Evolutionary conservation across 306 rosid genomes (phyloP), one percentile per base, ranked within the genome.

Genomic region (Vigna angularis): DNA sequence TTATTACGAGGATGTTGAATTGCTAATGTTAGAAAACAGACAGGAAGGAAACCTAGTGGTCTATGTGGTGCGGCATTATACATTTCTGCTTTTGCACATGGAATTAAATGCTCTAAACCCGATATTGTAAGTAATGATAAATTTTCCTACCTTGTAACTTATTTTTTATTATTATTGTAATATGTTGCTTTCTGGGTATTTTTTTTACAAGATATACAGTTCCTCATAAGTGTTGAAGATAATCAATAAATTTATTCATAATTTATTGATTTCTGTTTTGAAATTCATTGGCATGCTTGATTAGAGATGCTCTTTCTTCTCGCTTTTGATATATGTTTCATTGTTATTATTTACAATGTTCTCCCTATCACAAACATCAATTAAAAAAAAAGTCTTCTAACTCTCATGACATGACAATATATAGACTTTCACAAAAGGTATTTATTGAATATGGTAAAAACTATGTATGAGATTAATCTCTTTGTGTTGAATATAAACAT

Each of bases 1-100:
- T 22, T 16, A 26, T 65, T 30, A 57, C 52, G 48, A 36, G 20
- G 16, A 61, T 63, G 40, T 67, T 72, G 58, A n/a, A 17, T 77
- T 53, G 30, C 75, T 68, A 79, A 67, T 47, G 30, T 57, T 63
- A 49, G 58, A 55, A 75, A 75, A 80, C 90, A 93, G 98, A 91
- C 98, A n/a, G 98, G 98, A 24, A 93, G 98, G 80, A 93, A 93
- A 78, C 96, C 98, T 59, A 87, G 98, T 59, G 98, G 96, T 62
- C 76, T 93, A 73, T 93, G 96, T 82, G 98, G 96, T 81, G 98
- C 98, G 17, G 98, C 96, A 59, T 79, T 93, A 83, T 93, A 88
- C 82, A 85, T 91, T 40, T 83, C 98, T 81, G 91, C 91, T 38
- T 87, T 86, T 79, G 86, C 94, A 72, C 91, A 91, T 71, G 98